These are phyloP conservation scores for Flaveria sonorensis DNA, from an alignment of 129 eudicot genomes.

Conservation along the genomic window DNA sequence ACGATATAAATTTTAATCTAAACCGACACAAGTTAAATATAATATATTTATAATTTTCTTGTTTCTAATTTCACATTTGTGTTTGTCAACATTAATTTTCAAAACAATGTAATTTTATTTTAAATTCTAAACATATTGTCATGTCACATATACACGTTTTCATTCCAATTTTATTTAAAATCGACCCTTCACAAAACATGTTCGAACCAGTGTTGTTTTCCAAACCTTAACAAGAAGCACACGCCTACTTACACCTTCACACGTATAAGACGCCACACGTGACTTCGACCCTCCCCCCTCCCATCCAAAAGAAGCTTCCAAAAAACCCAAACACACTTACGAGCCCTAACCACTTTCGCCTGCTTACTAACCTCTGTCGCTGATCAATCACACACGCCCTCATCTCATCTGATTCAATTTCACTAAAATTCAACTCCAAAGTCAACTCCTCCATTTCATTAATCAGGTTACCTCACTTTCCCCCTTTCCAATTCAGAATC, in stretches of 20 bases:
- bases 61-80: too few relatives aligned
- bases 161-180: background rate
- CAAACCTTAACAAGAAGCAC: background rate
- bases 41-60: too few relatives aligned
- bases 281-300: conserved; percentile 40
- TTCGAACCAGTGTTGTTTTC: background rate
- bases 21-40: too few relatives aligned
- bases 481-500: background rate
- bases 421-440: conserved; percentile 19
- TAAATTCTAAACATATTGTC: too few relatives aligned
- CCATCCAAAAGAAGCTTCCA: conserved; percentile 46
- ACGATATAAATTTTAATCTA: too few relatives aligned
- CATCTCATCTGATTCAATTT: conserved; percentile 29
- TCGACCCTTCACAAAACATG: background rate
- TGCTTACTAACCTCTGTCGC: conserved; percentile 14
- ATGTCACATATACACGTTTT: too few relatives aligned
- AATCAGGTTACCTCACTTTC: conserved; percentile 31
- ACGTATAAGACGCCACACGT: conserved; percentile 49
- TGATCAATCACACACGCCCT: conserved; percentile 28
- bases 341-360: conserved; percentile 49
- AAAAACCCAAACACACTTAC: conserved; percentile 40
- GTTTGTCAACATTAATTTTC: too few relatives aligned
- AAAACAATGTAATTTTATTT: too few relatives aligned
- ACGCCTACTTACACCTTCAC: conserved; percentile 29
- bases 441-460: conserved; percentile 22